Conservation (phyloP, 371 early-diverging fungal species). For the Syncephalastrum racemosum region DNA sequence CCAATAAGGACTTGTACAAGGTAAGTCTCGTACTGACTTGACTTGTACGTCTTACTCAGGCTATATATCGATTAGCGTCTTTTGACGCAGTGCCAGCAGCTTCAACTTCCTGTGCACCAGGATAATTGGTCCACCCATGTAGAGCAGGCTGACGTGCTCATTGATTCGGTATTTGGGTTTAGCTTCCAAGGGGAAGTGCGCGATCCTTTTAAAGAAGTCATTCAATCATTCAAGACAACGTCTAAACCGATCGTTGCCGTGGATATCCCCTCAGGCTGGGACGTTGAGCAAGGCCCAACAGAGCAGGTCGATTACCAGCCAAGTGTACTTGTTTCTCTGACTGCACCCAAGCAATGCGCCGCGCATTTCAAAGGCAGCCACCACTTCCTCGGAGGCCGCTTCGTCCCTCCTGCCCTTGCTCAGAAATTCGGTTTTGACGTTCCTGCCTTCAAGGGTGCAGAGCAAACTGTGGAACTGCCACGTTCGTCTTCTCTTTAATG, state of each 20-base stretch:
- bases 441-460: slow-evolving; percentile 64
- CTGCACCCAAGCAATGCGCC: slow-evolving; percentile 85
- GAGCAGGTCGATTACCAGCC: slow-evolving; percentile 60
- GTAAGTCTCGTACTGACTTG: slow-evolving; percentile 26
- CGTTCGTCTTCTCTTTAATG: slow-evolving; percentile 1
- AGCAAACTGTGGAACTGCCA: slow-evolving; percentile 55
- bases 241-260: slow-evolving; percentile 71
- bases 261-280: slow-evolving; percentile 95
- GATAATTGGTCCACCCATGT: slow-evolving; percentile 37
- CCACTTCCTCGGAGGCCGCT: slow-evolving; percentile 90
- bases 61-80: slow-evolving; percentile 42
- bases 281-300: slow-evolving; percentile 77
- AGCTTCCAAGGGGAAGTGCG: slow-evolving; percentile 83
- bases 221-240: slow-evolving; percentile 52
- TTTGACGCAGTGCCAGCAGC: slow-evolving; percentile 65
- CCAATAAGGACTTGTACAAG: slow-evolving; percentile 65
- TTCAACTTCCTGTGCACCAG: slow-evolving; percentile 63
- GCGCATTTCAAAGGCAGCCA: slow-evolving; percentile 65
- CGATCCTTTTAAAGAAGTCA: slow-evolving; percentile 73
- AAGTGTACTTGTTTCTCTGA: slow-evolving; percentile 83
- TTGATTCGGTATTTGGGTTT: slow-evolving; percentile 94
- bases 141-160: slow-evolving; percentile 58
- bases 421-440: slow-evolving; percentile 61
- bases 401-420: slow-evolving; percentile 73
- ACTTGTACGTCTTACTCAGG: not conserved